Evolutionary conservation across 441 rosid species (phyloP).

Genomic region (Erodium moschatum): DNA sequence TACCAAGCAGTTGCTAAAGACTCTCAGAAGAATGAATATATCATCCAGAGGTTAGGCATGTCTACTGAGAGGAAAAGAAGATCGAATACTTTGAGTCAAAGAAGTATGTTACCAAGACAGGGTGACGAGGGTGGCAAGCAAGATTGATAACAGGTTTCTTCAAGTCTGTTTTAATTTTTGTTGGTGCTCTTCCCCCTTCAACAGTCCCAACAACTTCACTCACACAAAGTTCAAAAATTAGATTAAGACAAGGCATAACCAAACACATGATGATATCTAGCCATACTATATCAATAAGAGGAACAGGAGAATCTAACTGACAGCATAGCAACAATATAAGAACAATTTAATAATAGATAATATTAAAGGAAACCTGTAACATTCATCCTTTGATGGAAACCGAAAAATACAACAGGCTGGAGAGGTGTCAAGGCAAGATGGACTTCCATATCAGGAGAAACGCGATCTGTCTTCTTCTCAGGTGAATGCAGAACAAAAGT

Average conservation of each 20-base stretch:
- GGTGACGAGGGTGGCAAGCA: slow-evolving; percentile 97
- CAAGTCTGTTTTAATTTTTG: slow-evolving; percentile 92
- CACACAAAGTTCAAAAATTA: slow-evolving; percentile 21
- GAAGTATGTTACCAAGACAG: slow-evolving; percentile 58
- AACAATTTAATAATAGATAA: not conserved
- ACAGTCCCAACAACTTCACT: slow-evolving; percentile 92
- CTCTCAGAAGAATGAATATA: not conserved
- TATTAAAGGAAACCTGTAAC: slow-evolving; percentile 58
- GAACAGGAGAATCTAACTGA: not conserved
- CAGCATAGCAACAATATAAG: not conserved
- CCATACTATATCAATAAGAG: not conserved
- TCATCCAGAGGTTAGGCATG: not conserved
- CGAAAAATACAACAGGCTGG: slow-evolving; percentile 96
- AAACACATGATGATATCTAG: not conserved
- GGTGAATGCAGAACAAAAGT: slow-evolving; percentile 95
- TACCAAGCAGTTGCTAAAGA: slow-evolving; percentile 14
- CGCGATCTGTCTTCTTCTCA: slow-evolving; percentile 71
- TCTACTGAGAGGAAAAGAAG: slow-evolving; percentile 4
- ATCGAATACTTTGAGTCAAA: slow-evolving; percentile 17
- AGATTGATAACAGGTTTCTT: slow-evolving; percentile 91
- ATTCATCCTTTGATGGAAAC: slow-evolving; percentile 89
- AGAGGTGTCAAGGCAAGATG: slow-evolving; percentile 96
- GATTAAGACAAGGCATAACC: slow-evolving; percentile 13
- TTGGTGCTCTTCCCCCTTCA: slow-evolving; percentile 93
- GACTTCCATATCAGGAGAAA: slow-evolving; percentile 72